Conservation (phyloP, 2,329 filamentous ascomycete genomes). For the Fusarium burgessii region DNA sequence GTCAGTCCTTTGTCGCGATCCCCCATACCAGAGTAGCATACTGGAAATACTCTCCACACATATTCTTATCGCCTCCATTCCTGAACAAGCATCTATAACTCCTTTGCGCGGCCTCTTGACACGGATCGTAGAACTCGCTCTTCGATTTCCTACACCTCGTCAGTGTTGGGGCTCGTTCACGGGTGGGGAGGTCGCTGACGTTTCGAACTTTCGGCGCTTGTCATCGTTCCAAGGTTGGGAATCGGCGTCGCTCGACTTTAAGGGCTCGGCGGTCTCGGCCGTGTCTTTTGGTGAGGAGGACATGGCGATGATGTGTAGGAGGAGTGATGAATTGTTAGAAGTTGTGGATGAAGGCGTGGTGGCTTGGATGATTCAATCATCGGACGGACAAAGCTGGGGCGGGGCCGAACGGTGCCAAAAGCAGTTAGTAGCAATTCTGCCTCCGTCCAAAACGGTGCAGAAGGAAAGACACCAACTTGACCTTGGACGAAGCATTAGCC, state of each 20-base stretch:
- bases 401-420: conserved; percentile 8
- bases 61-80: conserved; percentile 86
- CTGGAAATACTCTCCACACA: conserved; percentile 98
- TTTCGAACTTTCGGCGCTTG: conserved; percentile 73
- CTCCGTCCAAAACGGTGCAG: not conserved
- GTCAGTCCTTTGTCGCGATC: conserved; percentile 29
- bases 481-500: too few species aligned
- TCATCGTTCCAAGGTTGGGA: conserved; percentile 68
- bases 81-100: conserved; percentile 91
- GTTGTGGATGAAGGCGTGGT: not conserved
- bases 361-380: conserved; percentile 3
- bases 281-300: conserved; percentile 38
- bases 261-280: conserved; percentile 21
- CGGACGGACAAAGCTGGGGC: conserved; percentile 4
- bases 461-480: not conserved
- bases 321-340: not conserved
- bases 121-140: conserved; percentile 95
- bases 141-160: conserved; percentile 75
- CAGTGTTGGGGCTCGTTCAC: not conserved
- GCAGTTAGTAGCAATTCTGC: not conserved
- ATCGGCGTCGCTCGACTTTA: conserved; percentile 22
- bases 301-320: conserved; percentile 31
- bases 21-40: conserved; percentile 58
- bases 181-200: conserved; percentile 57
- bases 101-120: conserved; percentile 87